Evolutionary conservation across 2,329 filamentous ascomycete species (phyloP), one percentile per base, ranked within the genome.

Genomic region (Zasmidium angulare): DNA sequence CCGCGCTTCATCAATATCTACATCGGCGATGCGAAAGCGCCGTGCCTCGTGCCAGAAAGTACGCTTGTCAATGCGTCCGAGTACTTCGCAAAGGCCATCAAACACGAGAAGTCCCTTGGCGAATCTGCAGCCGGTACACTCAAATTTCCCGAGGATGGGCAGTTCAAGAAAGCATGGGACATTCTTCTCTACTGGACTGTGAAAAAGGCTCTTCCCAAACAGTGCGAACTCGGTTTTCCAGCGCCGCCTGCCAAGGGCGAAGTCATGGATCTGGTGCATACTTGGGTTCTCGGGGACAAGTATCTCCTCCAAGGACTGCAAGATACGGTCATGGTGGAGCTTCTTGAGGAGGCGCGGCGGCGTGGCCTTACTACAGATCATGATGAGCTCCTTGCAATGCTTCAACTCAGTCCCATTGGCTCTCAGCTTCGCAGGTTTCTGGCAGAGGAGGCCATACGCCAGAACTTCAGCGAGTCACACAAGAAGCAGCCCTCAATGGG

Each of bases 151-250:
- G 53, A 59, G 23, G 60, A 63, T n/a, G 53, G 51, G 29, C 23
- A 24, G 11, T 7, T 19, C n/a, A 3, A 10, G 36, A 1, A 55
- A 2, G 46, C 36, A 3, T 63, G 58, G 50, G 50, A 55, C 49
- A n/a, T 58, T 7, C 10, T 63, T 26, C 19, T 63, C 1, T 55
- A 29, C 58, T 63, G 29, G 49, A 51, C 60, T 46, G 20, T 55
- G 2, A 55, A 57, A 1, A 17, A 29, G 4, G 6, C n/a, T 9
- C 19, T 43, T 4, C 26, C 19, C n/a, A n/a, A n/a, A n/a, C n/a
- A n/a, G n/a, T n/a, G n/a, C n/a, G n/a, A n/a, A n/a, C n/a, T n/a
- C n/a, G n/a, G n/a, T n/a, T n/a, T n/a, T n/a, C n/a, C n/a, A n/a
- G n/a, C n/a, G n/a, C n/a, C n/a, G n/a, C n/a, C n/a, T n/a, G n/a